phyloP scores from a whole-genome alignment of 1,284 basidiomycete genomes.

The Hemileia vastatrix region DNA sequence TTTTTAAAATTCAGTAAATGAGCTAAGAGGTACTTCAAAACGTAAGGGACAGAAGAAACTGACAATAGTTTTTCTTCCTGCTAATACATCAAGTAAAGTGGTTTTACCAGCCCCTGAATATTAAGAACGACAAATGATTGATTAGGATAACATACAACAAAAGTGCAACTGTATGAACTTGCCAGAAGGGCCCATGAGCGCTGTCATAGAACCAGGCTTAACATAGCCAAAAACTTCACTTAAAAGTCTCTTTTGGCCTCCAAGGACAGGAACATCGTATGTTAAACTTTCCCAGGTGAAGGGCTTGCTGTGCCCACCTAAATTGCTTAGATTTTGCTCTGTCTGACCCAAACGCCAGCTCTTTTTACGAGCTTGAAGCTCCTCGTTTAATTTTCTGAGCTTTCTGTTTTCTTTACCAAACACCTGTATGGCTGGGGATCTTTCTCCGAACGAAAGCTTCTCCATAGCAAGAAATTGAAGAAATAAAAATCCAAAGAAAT shows the following conservation, averaged over 20 bases:
- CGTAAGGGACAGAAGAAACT: no score
- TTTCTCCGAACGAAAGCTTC: slow-evolving; percentile 3
- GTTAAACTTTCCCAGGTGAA: slow-evolving; percentile 49
- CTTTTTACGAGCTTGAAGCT: slow-evolving; percentile 54
- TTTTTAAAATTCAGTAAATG: not conserved
- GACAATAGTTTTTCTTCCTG: slow-evolving; percentile 66
- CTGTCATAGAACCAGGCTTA: slow-evolving; percentile 63
- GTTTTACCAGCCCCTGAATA: no score
- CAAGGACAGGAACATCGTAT: slow-evolving; percentile 52
- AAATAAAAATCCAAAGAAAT: slow-evolving; percentile 4
- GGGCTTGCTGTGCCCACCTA: slow-evolving; percentile 50
- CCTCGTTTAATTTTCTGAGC: slow-evolving; percentile 56
- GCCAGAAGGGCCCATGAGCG: slow-evolving; percentile 62
- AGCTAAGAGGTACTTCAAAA: no score
- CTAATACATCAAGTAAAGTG: slow-evolving; percentile 70
- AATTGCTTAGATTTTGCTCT: no score
- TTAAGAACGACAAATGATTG: not conserved
- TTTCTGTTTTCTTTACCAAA: slow-evolving; percentile 62
- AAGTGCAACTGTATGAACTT: no score
- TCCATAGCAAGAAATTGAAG: slow-evolving; percentile 13
- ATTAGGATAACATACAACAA: no score
- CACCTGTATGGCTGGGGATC: slow-evolving; percentile 9
- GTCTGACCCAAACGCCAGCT: not conserved
- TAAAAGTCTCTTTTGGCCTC: slow-evolving; percentile 42
- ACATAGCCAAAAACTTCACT: slow-evolving; percentile 64